Evolutionary conservation across 768 basidiomycete genomes (phyloP).

Genomic region (Amanita polypyramis): DNA sequence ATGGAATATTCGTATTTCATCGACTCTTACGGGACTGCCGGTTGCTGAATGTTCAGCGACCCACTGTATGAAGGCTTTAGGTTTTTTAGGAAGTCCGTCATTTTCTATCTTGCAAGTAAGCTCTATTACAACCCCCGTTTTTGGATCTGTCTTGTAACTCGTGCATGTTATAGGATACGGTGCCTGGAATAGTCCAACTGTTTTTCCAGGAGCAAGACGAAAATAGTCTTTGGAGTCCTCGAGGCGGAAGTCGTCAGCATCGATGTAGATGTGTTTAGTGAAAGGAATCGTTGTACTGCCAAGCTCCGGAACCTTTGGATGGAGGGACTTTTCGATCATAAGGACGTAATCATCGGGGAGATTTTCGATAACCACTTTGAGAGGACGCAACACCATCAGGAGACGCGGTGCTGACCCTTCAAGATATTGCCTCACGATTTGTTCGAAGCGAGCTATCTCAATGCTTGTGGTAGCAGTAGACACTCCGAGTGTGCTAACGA

Average conservation of each 20-base stretch:
- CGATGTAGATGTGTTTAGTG: constrained; percentile 85
- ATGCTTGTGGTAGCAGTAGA: constrained; percentile 79
- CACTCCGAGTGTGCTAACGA: constrained; percentile 91
- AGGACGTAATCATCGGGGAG: constrained; percentile 76
- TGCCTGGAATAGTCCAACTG: constrained; percentile 91
- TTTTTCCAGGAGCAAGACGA: constrained; percentile 95
- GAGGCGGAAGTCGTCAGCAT: constrained; percentile 84
- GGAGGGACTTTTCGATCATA: constrained; percentile 83
- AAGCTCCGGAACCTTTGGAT: constrained; percentile 86
- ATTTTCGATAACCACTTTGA: constrained; percentile 89
- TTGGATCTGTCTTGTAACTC: constrained; percentile 71
- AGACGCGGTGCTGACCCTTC: constrained; percentile 83
- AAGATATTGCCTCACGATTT: constrained; percentile 77
- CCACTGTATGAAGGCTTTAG: constrained; percentile 96
- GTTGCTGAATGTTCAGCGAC: constrained; percentile 76
- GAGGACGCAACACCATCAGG: constrained; percentile 82
- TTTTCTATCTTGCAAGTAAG: constrained; percentile 75
- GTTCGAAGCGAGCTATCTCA: constrained; percentile 84
- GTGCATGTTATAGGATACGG: constrained; percentile 89
- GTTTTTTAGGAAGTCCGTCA: constrained; percentile 55
- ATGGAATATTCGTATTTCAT: constrained; percentile 89
- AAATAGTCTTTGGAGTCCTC: constrained; percentile 94
- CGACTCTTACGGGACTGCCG: constrained; percentile 73
- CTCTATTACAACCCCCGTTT: constrained; percentile 66
- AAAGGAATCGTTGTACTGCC: constrained; percentile 78